Percentiles rank a stretch among this genome's conserved stretches.
These are phyloP conservation scores for Tolypocladium pustulatum DNA, from an alignment of 2,329 filamentous ascomycete species.

Conservation along the genomic window DNA sequence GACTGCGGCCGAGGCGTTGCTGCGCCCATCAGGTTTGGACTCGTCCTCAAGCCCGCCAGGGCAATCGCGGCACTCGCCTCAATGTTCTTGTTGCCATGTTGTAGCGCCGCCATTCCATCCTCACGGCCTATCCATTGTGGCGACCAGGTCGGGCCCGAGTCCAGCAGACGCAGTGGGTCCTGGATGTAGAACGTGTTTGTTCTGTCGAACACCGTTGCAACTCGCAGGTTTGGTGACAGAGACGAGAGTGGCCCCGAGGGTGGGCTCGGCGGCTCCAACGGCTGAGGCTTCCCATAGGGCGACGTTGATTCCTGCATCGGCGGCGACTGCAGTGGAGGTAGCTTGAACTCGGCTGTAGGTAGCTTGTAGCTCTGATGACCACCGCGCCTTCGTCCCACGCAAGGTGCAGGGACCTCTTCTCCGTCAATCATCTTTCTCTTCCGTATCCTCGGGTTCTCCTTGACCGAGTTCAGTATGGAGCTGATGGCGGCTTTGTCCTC, in stretches of 20 bases:
- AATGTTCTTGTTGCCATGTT: conserved; percentile 1
- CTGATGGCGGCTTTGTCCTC: conserved; percentile 9
- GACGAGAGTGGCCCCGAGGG: conserved; percentile 16
- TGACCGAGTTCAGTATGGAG: conserved; percentile 42
- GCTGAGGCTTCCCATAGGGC: conserved; percentile 11
- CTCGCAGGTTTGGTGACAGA: conserved; percentile 21
- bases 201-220: conserved; percentile 7
- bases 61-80: conserved; percentile 8
- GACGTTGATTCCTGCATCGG: conserved; percentile 6
- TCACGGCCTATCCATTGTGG: not conserved
- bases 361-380: conserved; percentile 1
- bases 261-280: conserved; percentile 19
- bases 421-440: conserved; percentile 36
- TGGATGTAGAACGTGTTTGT: conserved; percentile 13
- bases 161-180: conserved; percentile 11
- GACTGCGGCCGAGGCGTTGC: not conserved
- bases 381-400: conserved; percentile 6
- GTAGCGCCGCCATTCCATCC: not conserved
- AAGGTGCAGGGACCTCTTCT: conserved; percentile 16
- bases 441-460: conserved; percentile 33
- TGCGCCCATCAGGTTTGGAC: conserved; percentile 5
- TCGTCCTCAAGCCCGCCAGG: conserved; percentile 12
- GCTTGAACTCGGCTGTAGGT: conserved; percentile 9
- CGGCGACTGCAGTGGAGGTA: conserved; percentile 20
- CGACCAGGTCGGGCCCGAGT: conserved; percentile 8